phyloP scores from a whole-genome alignment of 169 alveolate species.

The Cryptosporidium meleagridis region DNA sequence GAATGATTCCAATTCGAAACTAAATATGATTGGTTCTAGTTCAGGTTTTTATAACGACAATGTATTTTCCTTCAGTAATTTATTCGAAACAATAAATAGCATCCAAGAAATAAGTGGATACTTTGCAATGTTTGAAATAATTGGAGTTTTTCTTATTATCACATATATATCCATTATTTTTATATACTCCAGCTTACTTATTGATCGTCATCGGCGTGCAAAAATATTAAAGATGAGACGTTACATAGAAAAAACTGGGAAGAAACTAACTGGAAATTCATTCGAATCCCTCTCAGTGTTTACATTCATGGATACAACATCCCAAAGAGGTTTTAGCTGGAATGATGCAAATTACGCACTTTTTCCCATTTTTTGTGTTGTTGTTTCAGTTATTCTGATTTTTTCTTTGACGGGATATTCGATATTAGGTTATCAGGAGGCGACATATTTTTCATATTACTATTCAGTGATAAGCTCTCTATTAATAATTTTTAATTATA shows the following conservation, averaged over 20 bases:
- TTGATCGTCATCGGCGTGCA: constrained; percentile 27
- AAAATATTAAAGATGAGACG: constrained; percentile 30
- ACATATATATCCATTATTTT: constrained; percentile 19
- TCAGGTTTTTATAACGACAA: constrained; percentile 68
- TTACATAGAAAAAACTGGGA: constrained; percentile 42
- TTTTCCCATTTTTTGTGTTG: constrained; percentile 39
- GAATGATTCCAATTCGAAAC: neutral
- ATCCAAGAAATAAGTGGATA: constrained; percentile 22
- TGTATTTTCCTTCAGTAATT: constrained; percentile 23
- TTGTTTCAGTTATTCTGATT: constrained; percentile 18
- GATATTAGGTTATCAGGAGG: constrained; percentile 50
- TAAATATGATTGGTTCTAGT: constrained; percentile 62
- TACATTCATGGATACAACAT: constrained; percentile 59
- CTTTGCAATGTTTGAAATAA: constrained; percentile 32
- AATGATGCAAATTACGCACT: constrained; percentile 54
- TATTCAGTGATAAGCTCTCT: constrained; percentile 58
- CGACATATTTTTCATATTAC: constrained; percentile 36
- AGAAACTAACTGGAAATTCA: constrained; percentile 17
- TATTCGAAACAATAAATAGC: constrained; percentile 7
- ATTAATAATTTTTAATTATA: constrained; percentile 35
- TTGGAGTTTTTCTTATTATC: constrained; percentile 38
- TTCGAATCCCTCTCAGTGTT: constrained; percentile 53
- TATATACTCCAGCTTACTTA: constrained; percentile 25
- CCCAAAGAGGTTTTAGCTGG: constrained; percentile 71
- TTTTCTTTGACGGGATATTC: constrained; percentile 62